Evolutionary conservation across 495 filamentous ascomycete species (phyloP), one percentile per base, ranked within the genome.

Genomic region (Penicillium egyptiacum): DNA sequence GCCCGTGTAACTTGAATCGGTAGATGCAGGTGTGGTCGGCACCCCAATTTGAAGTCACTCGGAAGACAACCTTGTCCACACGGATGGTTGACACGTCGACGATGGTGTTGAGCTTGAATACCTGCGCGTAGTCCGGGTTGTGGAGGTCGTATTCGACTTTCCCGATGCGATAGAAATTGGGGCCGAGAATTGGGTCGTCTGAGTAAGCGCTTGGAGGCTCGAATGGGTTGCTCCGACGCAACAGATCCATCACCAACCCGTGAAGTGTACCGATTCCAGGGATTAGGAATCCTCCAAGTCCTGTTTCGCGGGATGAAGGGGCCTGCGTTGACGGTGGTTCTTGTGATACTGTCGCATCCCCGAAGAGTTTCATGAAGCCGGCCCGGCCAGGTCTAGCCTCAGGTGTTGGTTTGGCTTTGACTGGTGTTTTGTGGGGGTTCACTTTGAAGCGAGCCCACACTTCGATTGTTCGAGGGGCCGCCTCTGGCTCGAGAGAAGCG

Each of bases 31-130:
- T 80, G 37, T 70, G 59, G 17, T 72, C 56, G 2, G 67, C 66
- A 4, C 77, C 79, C 77, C 78, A 82, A 46, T 80, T 82, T 3
- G 70, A 73, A 17, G 72, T 78, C 8, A 79, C 70, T 3, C 79
- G 69, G 40, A 81, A 64, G 6, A 72, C 74, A 20, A 81, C 66
- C 49, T 74, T 70, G 41, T 74, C 63, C 14, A 75, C 74, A 5
- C 72, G 65, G 10, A 81, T 55, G 1, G 61, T 69, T 2, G 65
- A 66, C 8, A 76, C 63, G 23, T 78, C 67, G 39, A 79, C 62
- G 12, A 71, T 44, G 10, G 71, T 63, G 51, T 70, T 64, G 10
- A 75, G 50, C 2, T 55, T 19, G 53, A 80, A 79, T 5, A 50
- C 19, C 54, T 82, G 79, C 14, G 70, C 56, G 56, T 76, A 41